A percentile compares a stretch with the other conserved stretches of the same genome.
Conservation (phyloP, 2,329 filamentous ascomycete species). For the Monilinia aucupariae region DNA sequence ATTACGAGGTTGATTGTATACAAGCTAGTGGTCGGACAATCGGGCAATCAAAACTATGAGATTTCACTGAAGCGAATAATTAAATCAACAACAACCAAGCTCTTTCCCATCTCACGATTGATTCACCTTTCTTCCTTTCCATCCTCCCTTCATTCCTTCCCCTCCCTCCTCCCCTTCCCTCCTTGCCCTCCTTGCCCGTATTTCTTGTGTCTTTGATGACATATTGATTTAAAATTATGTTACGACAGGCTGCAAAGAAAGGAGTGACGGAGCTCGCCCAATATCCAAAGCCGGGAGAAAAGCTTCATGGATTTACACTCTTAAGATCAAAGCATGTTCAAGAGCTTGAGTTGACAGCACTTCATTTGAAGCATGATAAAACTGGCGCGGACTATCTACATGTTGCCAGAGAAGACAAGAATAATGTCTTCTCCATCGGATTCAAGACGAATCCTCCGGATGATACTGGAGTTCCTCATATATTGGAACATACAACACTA, state of each 20-base stretch:
- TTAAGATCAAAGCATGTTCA: conserved; percentile 85
- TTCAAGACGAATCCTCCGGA: conserved; percentile 99
- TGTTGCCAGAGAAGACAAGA: conserved; percentile 88
- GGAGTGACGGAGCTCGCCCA: conserved; percentile 71
- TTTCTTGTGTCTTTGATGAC: conserved; percentile 1
- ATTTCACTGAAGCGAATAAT: conserved; percentile 17
- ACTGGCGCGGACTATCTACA: conserved; percentile 95
- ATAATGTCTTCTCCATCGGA: conserved; percentile 98
- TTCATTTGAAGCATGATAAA: conserved; percentile 88
- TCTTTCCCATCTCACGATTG: neutral
- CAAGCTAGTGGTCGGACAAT: conserved; percentile 15
- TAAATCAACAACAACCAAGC: neutral
- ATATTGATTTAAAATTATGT: conserved; percentile 38
- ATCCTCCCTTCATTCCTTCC: neutral
- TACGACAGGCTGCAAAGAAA: conserved; percentile 44
- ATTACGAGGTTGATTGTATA: conserved; percentile 17
- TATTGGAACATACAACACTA: conserved; percentile 93
- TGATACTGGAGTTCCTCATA: conserved; percentile 92
- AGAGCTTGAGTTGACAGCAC: conserved; percentile 84
- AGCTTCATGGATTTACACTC: conserved; percentile 89
- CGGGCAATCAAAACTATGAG: conserved; percentile 16
- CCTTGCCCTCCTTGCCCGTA: neutral
- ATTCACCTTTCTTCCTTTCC: neutral
- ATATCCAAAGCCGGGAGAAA: conserved; percentile 74
- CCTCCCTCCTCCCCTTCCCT: neutral